Percentiles rank a stretch among this genome's conserved stretches.
phyloP scores from a whole-genome alignment of 441 rosid genomes.

The Erodium trifolium region DNA sequence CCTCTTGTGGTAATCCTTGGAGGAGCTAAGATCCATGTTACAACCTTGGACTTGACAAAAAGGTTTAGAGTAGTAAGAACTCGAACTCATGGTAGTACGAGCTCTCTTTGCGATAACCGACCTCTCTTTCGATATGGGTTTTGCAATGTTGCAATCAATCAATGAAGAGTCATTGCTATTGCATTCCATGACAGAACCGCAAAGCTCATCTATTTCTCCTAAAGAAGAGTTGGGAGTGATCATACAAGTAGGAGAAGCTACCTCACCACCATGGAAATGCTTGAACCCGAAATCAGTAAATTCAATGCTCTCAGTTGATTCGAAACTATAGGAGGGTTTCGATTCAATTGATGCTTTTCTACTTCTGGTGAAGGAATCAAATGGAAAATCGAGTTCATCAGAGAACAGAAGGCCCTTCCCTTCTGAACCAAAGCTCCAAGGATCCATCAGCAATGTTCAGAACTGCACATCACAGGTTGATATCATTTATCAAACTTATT shows the following conservation, averaged over 20 bases:
- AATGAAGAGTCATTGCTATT: slow-evolving; percentile 36
- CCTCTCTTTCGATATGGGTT: slow-evolving; percentile 17
- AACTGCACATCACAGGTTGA: background rate
- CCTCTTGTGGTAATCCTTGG: slow-evolving; percentile 76
- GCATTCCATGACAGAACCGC: slow-evolving; percentile 31
- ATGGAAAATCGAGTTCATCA: slow-evolving; percentile 35
- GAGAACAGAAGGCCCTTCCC: slow-evolving; percentile 36
- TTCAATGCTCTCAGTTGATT: slow-evolving; percentile 28
- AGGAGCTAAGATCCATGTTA: slow-evolving; percentile 61
- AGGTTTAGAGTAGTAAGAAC: slow-evolving; percentile 32
- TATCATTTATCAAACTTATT: background rate
- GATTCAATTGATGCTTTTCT: slow-evolving; percentile 30
- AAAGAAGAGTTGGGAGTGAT: slow-evolving; percentile 32
- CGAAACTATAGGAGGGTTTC: slow-evolving; percentile 26
- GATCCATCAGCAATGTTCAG: slow-evolving; percentile 36
- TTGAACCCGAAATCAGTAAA: slow-evolving; percentile 29
- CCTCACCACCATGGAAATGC: slow-evolving; percentile 22
- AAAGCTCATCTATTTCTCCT: slow-evolving; percentile 30
- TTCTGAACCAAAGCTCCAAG: slow-evolving; percentile 46
- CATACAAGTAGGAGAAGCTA: slow-evolving; percentile 12
- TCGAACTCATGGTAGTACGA: slow-evolving; percentile 24
- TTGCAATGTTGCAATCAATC: slow-evolving; percentile 36
- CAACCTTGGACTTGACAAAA: slow-evolving; percentile 76
- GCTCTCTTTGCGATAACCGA: slow-evolving; percentile 33
- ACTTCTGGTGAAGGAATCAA: slow-evolving; percentile 35